Evolutionary conservation across 2,329 filamentous ascomycete species (phyloP), one percentile per base, ranked within the genome.

Genomic region (Xylogone sp.): DNA sequence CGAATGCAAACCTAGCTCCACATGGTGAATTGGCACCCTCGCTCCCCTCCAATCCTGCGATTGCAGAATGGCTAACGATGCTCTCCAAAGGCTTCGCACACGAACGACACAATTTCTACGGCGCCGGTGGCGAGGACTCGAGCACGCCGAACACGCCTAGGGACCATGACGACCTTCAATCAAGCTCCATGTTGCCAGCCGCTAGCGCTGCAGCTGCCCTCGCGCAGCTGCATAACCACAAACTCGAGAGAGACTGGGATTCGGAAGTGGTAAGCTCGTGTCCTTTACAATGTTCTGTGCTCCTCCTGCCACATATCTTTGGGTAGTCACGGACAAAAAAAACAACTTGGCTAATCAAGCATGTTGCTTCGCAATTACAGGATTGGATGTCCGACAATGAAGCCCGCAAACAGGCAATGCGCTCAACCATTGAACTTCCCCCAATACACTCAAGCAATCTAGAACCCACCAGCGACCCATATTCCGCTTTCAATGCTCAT

Each of bases 151-250:
- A 78, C 50, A 88, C 86, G 45, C 83, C 87, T 55, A 80, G 87
- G 63, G 79, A 78, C 51, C 72, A 82, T 46, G 89, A 92, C 59
- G 88, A 94, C 57, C 78, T 84, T 70, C 58, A 57, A 39, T 76
- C 85, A 62, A 77, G 78, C 69, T 81, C 77, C 62, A 76, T 82
- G 68, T 78, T 81, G 62, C 86, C 81, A 62, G 83, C 86, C 53
- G 86, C 85, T 52, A 90, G 84, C 62, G 92, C 92, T 50, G 92
- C 92, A 45, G 90, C 90, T 48, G 91, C 90, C 44, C 77, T 97
- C 54, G 90, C 92, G 44, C 90, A 95, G 74, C 78, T 97, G 63
- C 86, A 89, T 66, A 86, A 83, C 64, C 84, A 93, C 67, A 89
- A 89, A 62, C 77, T 86, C 54, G 86, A 90, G 53, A 77, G 81